Conservation (phyloP, 306 rosid genomes). For the Echinosophora koreensis region DNA sequence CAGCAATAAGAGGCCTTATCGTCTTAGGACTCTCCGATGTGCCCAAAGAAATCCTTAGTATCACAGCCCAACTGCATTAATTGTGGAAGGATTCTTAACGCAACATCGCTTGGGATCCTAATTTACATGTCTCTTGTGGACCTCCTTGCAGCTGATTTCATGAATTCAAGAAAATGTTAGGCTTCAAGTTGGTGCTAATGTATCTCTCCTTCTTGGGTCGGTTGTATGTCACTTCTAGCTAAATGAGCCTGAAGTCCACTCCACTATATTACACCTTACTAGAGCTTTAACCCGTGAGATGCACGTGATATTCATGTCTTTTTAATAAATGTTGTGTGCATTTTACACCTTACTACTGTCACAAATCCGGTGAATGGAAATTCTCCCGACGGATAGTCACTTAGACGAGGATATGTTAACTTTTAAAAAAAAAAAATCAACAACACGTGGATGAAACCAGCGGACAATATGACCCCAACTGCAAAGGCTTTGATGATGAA, state of each 20-base stretch:
- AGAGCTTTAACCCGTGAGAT: too few species aligned
- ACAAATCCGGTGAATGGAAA: too few species aligned
- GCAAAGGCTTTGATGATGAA: too few species aligned
- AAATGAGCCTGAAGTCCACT: constrained; percentile 59
- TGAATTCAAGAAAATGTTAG: constrained; percentile 41
- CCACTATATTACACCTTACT: too few species aligned
- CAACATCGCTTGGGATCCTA: constrained; percentile 61
- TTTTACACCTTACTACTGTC: too few species aligned
- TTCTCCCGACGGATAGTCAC: too few species aligned
- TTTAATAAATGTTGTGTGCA: too few species aligned
- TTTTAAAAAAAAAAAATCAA: too few species aligned
- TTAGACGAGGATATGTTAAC: too few species aligned
- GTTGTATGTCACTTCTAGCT: constrained; percentile 55
- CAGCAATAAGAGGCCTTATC: constrained; percentile 59
- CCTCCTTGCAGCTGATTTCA: constrained; percentile 58
- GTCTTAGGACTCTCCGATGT: constrained; percentile 47
- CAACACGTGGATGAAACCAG: too few species aligned
- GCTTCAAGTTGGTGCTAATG: constrained; percentile 41
- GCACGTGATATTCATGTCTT: too few species aligned
- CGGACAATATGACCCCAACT: too few species aligned
- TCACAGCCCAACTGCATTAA: constrained; percentile 55
- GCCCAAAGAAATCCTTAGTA: constrained; percentile 67
- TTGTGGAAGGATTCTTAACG: constrained; percentile 51
- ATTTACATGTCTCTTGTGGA: constrained; percentile 71
- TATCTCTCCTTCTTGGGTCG: constrained; percentile 58